Conservation (phyloP, 2,329 filamentous ascomycete species). For the Ustilaginoidea virens region DNA sequence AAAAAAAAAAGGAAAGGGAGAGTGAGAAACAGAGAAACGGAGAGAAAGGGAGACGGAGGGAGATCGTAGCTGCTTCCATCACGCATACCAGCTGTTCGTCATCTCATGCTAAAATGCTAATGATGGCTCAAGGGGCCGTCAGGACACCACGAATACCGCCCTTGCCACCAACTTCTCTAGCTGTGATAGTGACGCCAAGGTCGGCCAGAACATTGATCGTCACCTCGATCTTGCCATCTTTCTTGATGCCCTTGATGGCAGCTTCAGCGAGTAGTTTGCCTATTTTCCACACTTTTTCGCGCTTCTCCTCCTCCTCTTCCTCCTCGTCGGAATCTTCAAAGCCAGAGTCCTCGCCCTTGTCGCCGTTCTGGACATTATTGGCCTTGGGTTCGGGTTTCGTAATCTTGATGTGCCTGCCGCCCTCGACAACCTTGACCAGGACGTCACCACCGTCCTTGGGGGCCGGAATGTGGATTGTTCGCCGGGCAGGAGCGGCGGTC, state of each 20-base stretch:
- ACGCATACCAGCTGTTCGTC: too few species aligned
- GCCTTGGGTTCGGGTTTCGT: conserved; percentile 72
- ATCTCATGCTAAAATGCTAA: not conserved
- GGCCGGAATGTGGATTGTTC: conserved; percentile 62
- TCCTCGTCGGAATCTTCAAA: conserved; percentile 57
- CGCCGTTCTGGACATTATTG: conserved; percentile 48
- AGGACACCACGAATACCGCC: conserved; percentile 58
- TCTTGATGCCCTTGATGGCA: conserved; percentile 69
- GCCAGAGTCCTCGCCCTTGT: conserved; percentile 45
- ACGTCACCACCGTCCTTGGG: conserved; percentile 77
- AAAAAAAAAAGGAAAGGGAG: not conserved
- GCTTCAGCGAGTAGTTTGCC: conserved; percentile 73
- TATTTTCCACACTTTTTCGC: conserved; percentile 87
- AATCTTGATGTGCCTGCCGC: conserved; percentile 80
- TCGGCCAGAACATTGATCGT: conserved; percentile 79
- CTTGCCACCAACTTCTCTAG: conserved; percentile 76
- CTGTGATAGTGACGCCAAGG: conserved; percentile 63
- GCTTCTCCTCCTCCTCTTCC: conserved; percentile 75
- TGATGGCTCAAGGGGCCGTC: conserved; percentile 10
- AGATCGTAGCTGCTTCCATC: not conserved
- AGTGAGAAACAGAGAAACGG: not conserved
- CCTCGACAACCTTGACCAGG: conserved; percentile 77
- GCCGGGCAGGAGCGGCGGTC: conserved; percentile 78
- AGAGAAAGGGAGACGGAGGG: not conserved
- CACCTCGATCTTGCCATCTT: conserved; percentile 81